Conservation (phyloP, 441 rosid species). For the Aquilaria agallochum region DNA sequence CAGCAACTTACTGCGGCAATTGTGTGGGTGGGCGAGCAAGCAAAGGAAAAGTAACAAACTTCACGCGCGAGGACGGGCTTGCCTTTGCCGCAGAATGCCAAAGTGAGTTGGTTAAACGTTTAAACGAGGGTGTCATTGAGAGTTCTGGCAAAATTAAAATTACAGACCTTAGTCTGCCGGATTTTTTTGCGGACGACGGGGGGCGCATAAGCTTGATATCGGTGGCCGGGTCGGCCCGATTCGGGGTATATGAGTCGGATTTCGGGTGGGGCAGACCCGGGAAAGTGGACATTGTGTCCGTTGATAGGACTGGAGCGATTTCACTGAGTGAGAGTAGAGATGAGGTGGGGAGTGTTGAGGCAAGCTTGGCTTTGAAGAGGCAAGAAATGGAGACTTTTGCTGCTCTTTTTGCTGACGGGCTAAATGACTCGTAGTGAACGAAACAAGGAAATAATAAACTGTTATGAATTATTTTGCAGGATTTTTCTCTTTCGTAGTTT, state of each 20-base stretch:
- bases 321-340: conserved; percentile 13
- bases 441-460: no score
- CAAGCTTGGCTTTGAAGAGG: conserved; percentile 16
- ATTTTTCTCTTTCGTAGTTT: no score
- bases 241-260: conserved; percentile 8
- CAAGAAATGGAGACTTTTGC: conserved; percentile 17
- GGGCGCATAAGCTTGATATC: background rate
- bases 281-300: conserved; percentile 14
- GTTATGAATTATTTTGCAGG: no score
- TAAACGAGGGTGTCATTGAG: background rate
- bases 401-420: conserved; percentile 10
- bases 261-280: conserved; percentile 22
- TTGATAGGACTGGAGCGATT: conserved; percentile 13
- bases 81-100: conserved; percentile 9
- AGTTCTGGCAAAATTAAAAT: background rate
- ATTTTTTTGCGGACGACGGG: background rate
- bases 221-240: conserved; percentile 8
- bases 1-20: conserved; percentile 26
- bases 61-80: conserved; percentile 11
- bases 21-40: background rate
- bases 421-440: background rate
- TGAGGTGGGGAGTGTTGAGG: conserved; percentile 15
- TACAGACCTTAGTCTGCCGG: background rate
- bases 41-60: conserved; percentile 1
- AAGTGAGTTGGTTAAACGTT: conserved; percentile 4